Conservation (phyloP, 257 asterid genomes). For the Knoxia roxburghii region DNA sequence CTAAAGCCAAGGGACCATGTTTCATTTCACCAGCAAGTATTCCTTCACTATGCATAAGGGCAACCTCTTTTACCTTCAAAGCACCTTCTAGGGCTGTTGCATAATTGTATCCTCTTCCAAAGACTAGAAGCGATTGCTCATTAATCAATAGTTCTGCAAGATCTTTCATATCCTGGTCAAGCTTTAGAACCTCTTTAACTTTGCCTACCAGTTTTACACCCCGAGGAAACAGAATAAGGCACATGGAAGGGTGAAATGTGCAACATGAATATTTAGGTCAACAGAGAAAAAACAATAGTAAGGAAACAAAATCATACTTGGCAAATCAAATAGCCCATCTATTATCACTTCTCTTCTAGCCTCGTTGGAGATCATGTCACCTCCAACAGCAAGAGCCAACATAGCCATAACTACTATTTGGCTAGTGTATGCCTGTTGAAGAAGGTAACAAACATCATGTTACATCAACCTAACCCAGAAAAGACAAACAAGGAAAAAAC, state of each 20-base stretch:
- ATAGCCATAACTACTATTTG: conserved; percentile 98
- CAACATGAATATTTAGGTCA: background rate
- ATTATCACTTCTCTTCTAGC: conserved; percentile 81
- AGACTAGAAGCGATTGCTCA: conserved; percentile 94
- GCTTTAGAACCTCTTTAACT: conserved; percentile 87
- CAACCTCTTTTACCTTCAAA: conserved; percentile 94
- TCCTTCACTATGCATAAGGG: conserved; percentile 99
- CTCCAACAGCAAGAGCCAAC: conserved; percentile 95
- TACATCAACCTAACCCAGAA: conserved; percentile 1
- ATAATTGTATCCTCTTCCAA: conserved; percentile 93
- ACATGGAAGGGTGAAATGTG: conserved; percentile 1
- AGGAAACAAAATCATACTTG: conserved; percentile 46
- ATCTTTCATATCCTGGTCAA: conserved; percentile 83
- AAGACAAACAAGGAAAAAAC: background rate
- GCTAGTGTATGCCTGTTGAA: conserved; percentile 88
- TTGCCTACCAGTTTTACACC: conserved; percentile 46
- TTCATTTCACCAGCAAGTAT: conserved; percentile 99
- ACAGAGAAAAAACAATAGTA: conserved; percentile 7
- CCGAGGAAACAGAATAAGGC: conserved; percentile 9
- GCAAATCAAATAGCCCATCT: conserved; percentile 83
- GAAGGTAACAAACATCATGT: conserved; percentile 12
- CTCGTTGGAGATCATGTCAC: conserved; percentile 70
- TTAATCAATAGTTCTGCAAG: conserved; percentile 71
- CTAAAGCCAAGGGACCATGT: conserved; percentile 96
- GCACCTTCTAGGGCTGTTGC: conserved; percentile 99